phyloP scores from a whole-genome alignment of 495 filamentous ascomycete genomes.

The Podospora fimiseda region DNA sequence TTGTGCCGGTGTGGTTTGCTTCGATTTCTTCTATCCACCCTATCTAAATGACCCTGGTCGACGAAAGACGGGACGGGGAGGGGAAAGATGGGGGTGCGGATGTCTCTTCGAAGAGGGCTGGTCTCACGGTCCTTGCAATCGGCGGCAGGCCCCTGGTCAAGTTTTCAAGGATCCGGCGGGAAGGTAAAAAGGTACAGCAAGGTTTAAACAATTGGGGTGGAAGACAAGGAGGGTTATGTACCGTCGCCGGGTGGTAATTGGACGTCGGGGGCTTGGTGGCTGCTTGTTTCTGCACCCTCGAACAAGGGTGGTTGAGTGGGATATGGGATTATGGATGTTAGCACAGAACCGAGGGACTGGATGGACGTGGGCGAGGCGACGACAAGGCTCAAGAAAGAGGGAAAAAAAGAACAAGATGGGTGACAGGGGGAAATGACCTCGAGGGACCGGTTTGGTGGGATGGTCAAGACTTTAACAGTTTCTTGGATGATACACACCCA shows the following conservation, averaged over 20 bases:
- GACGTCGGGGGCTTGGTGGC: conserved; percentile 24
- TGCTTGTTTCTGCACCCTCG: conserved; percentile 20
- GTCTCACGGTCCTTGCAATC: conserved; percentile 19
- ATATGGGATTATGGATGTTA: conserved; percentile 18
- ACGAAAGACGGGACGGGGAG: conserved; percentile 2
- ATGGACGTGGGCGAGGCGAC: conserved; percentile 22
- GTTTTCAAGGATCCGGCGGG: conserved; percentile 20
- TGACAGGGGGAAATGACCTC: background rate
- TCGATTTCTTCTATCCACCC: background rate
- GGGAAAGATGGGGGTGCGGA: conserved; percentile 9
- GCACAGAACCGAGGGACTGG: conserved; percentile 24
- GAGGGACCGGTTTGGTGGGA: conserved; percentile 15
- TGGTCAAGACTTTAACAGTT: conserved; percentile 17
- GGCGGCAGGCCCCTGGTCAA: conserved; percentile 20
- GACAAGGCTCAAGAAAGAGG: conserved; percentile 1
- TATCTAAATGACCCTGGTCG: conserved; percentile 15
- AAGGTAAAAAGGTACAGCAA: conserved; percentile 20
- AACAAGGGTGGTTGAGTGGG: conserved; percentile 17
- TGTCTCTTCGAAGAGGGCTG: conserved; percentile 16
- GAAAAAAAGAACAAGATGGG: conserved; percentile 3
- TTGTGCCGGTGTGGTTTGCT: conserved; percentile 14
- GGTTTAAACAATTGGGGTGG: conserved; percentile 21
- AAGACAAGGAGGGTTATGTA: conserved; percentile 18
- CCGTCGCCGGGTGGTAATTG: conserved; percentile 14
- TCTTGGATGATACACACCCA: conserved; percentile 11